Base-by-base conservation (phyloP, 495 filamentous ascomycete genomes). In the Elaphomyces granulatus region DNA sequence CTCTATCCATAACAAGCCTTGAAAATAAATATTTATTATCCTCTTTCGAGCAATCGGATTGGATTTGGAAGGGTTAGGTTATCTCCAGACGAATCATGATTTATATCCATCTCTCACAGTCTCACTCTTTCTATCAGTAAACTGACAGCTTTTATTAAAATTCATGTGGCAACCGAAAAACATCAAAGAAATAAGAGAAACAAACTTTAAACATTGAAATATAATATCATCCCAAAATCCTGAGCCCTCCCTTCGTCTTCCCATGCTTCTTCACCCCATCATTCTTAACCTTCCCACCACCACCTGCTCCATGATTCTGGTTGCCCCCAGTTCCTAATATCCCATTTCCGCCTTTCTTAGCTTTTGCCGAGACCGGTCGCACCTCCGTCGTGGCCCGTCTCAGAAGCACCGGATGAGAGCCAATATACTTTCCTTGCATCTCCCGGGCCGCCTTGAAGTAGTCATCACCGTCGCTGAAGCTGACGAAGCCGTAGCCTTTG, bases 351-450 rank as follows among this genome's bases (percentile, higher is more conserved):
- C 55, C 54, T 32, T 55, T 60, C 34, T 60, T 61, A 8, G 58
- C 55, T 32, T 68, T 67, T 41, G 57, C 61, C 12, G 68, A 64
- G 16, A 72, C 67, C 12, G 81, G 76, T 47, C 80, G 82, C 52
- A 96, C 79, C 61, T 96, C 87, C 18, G 92, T 94, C 35, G 78
- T 94, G 51, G 82, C 83, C 51, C 87, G 78, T 57, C 80, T 77
- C 43, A 96, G 66, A 32, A 83, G 64, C 7, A 98, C 77, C 1
- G 90, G 90, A 59, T 96, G 90, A 51, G 85, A 93, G 30, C 92
- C 90, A 56, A 98, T 96, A 55, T 98, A 98, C 66, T 98, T 96
- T 34, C 87, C 87, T 56, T 95, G 79, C 92, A 98, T 98, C 61
- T 96, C 92, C 62, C 87, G 80, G 45, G 83, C 88, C 0, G 90